A percentile compares a stretch with the other conserved stretches of the same genome.
Evolutionary conservation across 108 stramenopile species (phyloP).

Genomic region (Tribonema minus): DNA sequence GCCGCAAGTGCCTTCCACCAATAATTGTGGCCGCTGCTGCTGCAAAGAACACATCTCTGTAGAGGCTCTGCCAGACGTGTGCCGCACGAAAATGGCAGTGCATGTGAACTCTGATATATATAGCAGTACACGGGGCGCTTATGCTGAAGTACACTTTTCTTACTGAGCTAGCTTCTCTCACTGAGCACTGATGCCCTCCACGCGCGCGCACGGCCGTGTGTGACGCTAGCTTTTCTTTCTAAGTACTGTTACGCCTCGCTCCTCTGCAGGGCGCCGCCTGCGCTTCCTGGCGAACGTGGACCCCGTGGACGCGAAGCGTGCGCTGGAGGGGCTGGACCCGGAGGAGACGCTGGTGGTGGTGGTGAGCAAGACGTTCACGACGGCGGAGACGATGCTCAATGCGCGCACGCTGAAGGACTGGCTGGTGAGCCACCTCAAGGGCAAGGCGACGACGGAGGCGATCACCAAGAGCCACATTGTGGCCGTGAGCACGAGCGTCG

Average conservation of each 20-base stretch:
- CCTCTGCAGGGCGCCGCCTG: slow-evolving; percentile 67
- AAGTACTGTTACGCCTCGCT: too few species aligned
- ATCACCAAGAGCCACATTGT: slow-evolving; percentile 91
- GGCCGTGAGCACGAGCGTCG: slow-evolving; percentile 48
- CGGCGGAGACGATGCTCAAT: slow-evolving; percentile 99
- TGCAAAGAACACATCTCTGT: too few species aligned
- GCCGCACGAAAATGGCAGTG: too few species aligned
- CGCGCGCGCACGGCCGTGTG: slow-evolving; percentile 39
- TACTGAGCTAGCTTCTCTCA: too few species aligned
- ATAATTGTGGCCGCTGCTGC: too few species aligned
- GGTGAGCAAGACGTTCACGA: slow-evolving; percentile 98
- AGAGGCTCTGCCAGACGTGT: too few species aligned
- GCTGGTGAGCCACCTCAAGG: slow-evolving; percentile 84
- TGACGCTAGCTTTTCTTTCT: too few species aligned
- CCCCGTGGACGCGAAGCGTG: slow-evolving; percentile 91
- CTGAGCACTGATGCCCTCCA: too few species aligned
- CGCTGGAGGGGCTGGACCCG: slow-evolving; percentile 31
- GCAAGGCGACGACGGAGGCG: slow-evolving; percentile 59
- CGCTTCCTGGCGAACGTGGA: slow-evolving; percentile 97
- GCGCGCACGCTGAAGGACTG: slow-evolving; percentile 92
- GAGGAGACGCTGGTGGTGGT: slow-evolving; percentile 87
- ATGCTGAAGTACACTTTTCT: too few species aligned
- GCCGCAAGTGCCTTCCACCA: too few species aligned
- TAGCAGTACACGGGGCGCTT: too few species aligned
- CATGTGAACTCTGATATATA: too few species aligned